Base-by-base conservation (phyloP, 139 green algal species). In the Ettlia oleoabundans region DNA sequence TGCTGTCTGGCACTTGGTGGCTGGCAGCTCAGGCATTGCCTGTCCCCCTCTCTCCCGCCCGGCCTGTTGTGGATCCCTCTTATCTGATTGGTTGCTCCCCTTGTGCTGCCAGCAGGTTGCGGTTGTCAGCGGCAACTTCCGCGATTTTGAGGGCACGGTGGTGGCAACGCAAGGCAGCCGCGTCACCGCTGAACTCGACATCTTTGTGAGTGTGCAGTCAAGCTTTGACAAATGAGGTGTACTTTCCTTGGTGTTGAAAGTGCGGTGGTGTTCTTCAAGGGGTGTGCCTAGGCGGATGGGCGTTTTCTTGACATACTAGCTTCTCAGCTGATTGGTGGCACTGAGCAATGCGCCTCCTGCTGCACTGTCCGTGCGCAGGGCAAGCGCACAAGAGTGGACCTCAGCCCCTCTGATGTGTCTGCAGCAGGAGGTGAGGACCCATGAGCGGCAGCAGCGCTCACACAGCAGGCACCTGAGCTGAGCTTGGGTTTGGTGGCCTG, bases 121-220 rank as follows among this genome's bases (percentile, higher is more conserved):
- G 4, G 73, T 80, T 26, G 51, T 38, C 28, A 37, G 52, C 35
- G 73, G 73, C 73, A 80, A 67, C 53, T 80, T 80, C 38, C 53
- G 53, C 6, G 73, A 80, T 35, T 80, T 80, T 40, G 73, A 67
- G 53, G 73, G 73, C 33, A 80, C 37, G 9, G 73, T 80, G 51
- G 37, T 80, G 51, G 73, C 38, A 26, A 26, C 73, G 0, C 26
- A 53, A 26, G 73, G 73, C 73, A 52, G 73, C 33, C 52, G 73
- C 9, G 73, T 80, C 2, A 67, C 73, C 3, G 53, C 73, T 37
- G 73, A 80, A 52, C 73, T 80, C 26, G 73, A 80, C 73, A 80
- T 80, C 26, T 80, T 80, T 40, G 73, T 65, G 55, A 65, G 55
- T n/a, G 18, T 65, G 55, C 18, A 32, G 28, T 28, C 55, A 32